Base-by-base conservation (phyloP, 179 eudicot genomes). In the Carnegiea gigantea region DNA sequence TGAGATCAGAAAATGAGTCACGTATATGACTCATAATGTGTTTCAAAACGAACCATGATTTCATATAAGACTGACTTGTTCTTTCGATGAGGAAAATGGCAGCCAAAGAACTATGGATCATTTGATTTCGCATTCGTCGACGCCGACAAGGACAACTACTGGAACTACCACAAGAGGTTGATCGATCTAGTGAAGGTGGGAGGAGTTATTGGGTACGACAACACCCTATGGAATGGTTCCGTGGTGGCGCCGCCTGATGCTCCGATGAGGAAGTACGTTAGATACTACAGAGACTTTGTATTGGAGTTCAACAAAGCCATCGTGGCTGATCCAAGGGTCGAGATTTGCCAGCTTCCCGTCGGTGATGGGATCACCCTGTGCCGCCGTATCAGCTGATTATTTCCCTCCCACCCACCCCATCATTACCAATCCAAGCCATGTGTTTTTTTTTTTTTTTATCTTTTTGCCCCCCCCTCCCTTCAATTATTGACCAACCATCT, bases 101-200 rank as follows among this genome's bases (percentile, higher is more conserved):
- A 92, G 98, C 89, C 87, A 28, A 92, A 87, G 83, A 84, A 87
- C 73, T 90, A 93, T 10, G 98, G 95, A 23, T 67, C 91, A 21
- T 91, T 73, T 43, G 98, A 94, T 73, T 94, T 94, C 76, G 85
- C 91, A 36, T 94, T 94, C 57, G 98, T 94, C 81, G 98, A 94
- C 48, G 98, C 98, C 10, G 98, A 94, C 86, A 94, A 93, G 79
- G 97, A 90, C 91, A 94, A 94, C 87, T 94, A 94, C 84, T 43
- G 88, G 68, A 94, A 92, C 83, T 70, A 70, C 73, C 73, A 70
- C 73, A 70, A 70, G 73, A 70, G 46, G 23, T 44, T 70, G 43
- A 70, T 70, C 21, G 73, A 70, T 17, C 46, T 70, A 36, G 73
- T 70, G 46, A 70, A 70, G 73, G 46, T 70, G 3, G 73, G 73